Evolutionary conservation across 495 filamentous ascomycete species (phyloP).

Genomic region (Aspergillus bertholletiae): DNA sequence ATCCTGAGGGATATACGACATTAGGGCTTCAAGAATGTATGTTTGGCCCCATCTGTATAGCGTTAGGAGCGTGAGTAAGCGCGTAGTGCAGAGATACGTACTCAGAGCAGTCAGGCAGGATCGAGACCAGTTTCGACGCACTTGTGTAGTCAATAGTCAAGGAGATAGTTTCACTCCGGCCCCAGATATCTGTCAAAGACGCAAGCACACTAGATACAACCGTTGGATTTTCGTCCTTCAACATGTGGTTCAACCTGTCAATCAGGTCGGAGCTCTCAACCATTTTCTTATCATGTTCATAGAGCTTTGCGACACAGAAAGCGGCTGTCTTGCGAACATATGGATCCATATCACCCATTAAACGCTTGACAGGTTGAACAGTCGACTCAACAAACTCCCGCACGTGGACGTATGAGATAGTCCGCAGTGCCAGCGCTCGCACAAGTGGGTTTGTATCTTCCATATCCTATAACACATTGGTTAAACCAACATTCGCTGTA

Average conservation of each 20-base stretch:
- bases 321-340: slow-evolving; percentile 98
- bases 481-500: slow-evolving; percentile 11
- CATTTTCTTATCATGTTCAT: slow-evolving; percentile 89
- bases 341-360: slow-evolving; percentile 85
- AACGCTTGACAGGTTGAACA: slow-evolving; percentile 72
- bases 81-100: slow-evolving; percentile 40
- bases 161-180: slow-evolving; percentile 93
- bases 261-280: slow-evolving; percentile 91
- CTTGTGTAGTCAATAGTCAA: slow-evolving; percentile 96
- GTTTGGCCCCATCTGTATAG: slow-evolving; percentile 90
- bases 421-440: slow-evolving; percentile 86
- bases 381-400: slow-evolving; percentile 93
- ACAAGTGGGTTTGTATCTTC: slow-evolving; percentile 90
- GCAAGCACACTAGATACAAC: slow-evolving; percentile 94
- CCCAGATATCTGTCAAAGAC: slow-evolving; percentile 96
- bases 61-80: slow-evolving; percentile 21
- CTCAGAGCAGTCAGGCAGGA: slow-evolving; percentile 96
- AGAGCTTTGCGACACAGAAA: slow-evolving; percentile 95
- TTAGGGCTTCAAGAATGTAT: slow-evolving; percentile 96
- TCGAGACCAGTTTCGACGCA: slow-evolving; percentile 96
- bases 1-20: slow-evolving; percentile 97
- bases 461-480: slow-evolving; percentile 66
- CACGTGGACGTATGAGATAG: slow-evolving; percentile 97
- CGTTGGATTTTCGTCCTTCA: slow-evolving; percentile 94
- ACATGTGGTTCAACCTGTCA: slow-evolving; percentile 82